Evolutionary conservation across 2,329 filamentous ascomycete species (phyloP), one percentile per base, ranked within the genome.

Genomic region (Bipolaris oryzae): DNA sequence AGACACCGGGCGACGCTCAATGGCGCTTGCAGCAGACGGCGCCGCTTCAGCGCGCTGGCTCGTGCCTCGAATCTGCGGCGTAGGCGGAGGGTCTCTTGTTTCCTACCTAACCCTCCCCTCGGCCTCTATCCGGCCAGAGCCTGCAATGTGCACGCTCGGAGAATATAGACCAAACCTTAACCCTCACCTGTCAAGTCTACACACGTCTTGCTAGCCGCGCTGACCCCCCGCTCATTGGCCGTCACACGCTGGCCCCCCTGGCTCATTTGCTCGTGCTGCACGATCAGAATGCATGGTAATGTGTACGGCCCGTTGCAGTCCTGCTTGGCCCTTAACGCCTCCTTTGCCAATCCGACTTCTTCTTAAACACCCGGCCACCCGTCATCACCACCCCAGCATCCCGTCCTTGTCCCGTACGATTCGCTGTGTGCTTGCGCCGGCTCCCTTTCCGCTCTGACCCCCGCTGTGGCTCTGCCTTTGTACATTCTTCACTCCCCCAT

Each of bases 231-330:
- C 63, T 68, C 61, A 58, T 58, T 65, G 66, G 62, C 68, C 55
- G 58, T 58, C 63, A 58, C 70, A 64, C 61, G 66, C 68, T 66
- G 63, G 35, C 63, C 63, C 63, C 35, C 66, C 67, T 69, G 70
- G 60, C 60, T 53, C 58, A 47, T 33, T 63, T 55, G 56, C 65
- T 67, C 55, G 60, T 58, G 53, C 53, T 68, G 68, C 66, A 70
- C 67, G 70, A 71, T 68, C 62, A 64, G 66, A 67, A 62, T 66
- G 67, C 67, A 69, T 71, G 69, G 60, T 64, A 67, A 57, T 57
- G 70, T 67, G 67, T 64, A 75, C 74, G 73, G 74, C 72, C 74
- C 74, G 74, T 75, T 76, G 74, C 73, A 76, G 72, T 70, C 63
- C 64, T 72, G 63, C 67, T 66, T 66, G 67, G 70, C 15, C 72